Percentiles rank a stretch among this genome's conserved stretches.
Conservation (phyloP, 176 grass and related monocot species). For the Phoenix roebelenii region DNA sequence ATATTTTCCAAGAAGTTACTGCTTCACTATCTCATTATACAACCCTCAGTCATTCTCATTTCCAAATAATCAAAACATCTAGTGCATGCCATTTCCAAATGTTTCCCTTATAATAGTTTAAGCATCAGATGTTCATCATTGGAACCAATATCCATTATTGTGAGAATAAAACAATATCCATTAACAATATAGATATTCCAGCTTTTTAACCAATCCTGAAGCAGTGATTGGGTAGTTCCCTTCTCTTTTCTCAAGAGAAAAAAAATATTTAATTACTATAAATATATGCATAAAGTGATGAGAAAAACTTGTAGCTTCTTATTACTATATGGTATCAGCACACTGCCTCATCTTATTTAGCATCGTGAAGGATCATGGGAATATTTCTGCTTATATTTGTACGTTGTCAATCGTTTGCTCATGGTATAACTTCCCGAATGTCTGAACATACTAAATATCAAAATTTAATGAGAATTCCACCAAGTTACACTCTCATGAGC, state of each 20-base stretch:
- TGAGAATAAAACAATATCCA: too few species aligned
- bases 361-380: background rate
- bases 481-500: background rate
- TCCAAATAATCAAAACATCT: background rate
- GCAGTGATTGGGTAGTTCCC: too few species aligned
- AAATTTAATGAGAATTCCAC: background rate
- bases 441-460: slow-evolving; percentile 3
- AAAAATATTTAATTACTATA: too few species aligned
- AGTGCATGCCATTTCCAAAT: background rate
- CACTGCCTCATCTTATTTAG: too few species aligned
- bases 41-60: background rate
- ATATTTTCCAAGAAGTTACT: background rate
- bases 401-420: background rate
- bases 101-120: background rate
- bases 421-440: background rate
- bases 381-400: background rate
- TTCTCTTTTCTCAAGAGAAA: too few species aligned
- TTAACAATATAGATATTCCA: too few species aligned
- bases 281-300: too few species aligned
- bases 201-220: too few species aligned
- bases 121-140: background rate
- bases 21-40: background rate
- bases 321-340: too few species aligned
- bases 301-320: too few species aligned
- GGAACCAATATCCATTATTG: background rate